phyloP scores from a whole-genome alignment of 1,284 basidiomycete genomes.

The Athelia sp. region DNA sequence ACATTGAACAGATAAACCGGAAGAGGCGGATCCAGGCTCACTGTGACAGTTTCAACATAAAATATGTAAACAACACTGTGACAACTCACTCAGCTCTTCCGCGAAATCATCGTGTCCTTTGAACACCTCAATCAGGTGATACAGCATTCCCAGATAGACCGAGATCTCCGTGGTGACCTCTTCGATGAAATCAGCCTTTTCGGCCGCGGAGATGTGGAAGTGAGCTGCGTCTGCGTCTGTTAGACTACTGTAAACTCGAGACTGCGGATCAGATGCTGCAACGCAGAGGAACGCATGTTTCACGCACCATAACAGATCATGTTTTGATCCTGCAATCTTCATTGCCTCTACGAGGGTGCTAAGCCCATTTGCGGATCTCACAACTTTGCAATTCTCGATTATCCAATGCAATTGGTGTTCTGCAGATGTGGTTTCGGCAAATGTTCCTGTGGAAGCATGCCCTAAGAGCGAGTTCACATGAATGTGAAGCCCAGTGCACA shows the following conservation, averaged over 20 bases:
- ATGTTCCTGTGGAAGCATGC: conserved; percentile 63
- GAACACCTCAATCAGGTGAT: conserved; percentile 90
- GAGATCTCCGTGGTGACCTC: conserved; percentile 89
- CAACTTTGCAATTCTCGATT: conserved; percentile 87
- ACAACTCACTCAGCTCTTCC: conserved; percentile 85
- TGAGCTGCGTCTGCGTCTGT: conserved; percentile 67
- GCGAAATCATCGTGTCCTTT: conserved; percentile 91
- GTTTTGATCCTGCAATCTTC: conserved; percentile 86
- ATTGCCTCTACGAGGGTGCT: conserved; percentile 82
- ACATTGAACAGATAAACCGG: conserved; percentile 91
- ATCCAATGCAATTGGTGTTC: conserved; percentile 97
- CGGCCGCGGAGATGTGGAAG: conserved; percentile 61
- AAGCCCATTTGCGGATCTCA: conserved; percentile 82
- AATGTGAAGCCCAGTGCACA: conserved; percentile 24
- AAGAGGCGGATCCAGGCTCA: conserved; percentile 92
- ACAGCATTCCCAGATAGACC: conserved; percentile 88
- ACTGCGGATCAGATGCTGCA: conserved; percentile 3
- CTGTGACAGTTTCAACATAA: conserved; percentile 35
- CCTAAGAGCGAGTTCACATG: conserved; percentile 7
- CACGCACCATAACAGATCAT: conserved; percentile 74
- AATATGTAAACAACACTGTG: conserved; percentile 4
- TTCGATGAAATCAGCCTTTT: conserved; percentile 77
- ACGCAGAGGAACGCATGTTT: conserved; percentile 2
- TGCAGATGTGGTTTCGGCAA: conserved; percentile 85
- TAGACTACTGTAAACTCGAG: conserved; percentile 45